These are phyloP conservation scores for Zygnema cylindricum DNA, from an alignment of 139 green algal species.

Conservation along the genomic window DNA sequence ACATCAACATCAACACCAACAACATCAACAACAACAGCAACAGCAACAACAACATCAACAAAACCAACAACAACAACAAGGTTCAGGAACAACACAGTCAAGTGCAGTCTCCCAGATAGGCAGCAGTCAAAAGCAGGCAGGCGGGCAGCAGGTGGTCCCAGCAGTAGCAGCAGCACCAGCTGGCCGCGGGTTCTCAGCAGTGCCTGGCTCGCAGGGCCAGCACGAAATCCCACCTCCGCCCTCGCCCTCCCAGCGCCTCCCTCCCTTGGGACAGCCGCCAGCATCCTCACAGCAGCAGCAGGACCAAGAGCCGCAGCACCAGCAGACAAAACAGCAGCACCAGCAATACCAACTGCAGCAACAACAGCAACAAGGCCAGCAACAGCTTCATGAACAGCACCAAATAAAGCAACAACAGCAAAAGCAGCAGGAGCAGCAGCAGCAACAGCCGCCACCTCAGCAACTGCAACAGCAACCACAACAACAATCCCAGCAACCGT, in stretches of 20 bases:
- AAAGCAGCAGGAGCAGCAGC: slow-evolving; percentile 6
- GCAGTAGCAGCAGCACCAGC: neutral
- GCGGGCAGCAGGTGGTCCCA: neutral
- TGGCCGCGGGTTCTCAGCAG: neutral
- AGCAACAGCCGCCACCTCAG: neutral
- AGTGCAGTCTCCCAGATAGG: neutral
- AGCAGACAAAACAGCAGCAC: neutral
- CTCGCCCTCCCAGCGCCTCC: neutral
- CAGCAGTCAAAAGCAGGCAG: neutral
- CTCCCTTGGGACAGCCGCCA: neutral
- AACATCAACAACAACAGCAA: neutral
- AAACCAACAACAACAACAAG: neutral
- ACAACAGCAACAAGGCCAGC: neutral
- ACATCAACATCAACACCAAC: neutral
- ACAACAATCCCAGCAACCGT: too few relatives aligned
- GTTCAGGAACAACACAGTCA: neutral
- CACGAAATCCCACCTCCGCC: neutral
- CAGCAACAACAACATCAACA: neutral
- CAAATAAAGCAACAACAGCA: neutral
- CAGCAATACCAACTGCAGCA: neutral
- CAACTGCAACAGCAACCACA: neutral
- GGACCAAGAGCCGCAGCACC: neutral
- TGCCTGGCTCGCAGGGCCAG: neutral
- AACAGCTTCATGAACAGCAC: neutral
- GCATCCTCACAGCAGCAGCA: neutral